Percentiles rank a stretch among this genome's conserved stretches.
These are phyloP conservation scores for Curvularia verruculosa DNA, from an alignment of 2,329 filamentous ascomycete species.

Conservation along the genomic window DNA sequence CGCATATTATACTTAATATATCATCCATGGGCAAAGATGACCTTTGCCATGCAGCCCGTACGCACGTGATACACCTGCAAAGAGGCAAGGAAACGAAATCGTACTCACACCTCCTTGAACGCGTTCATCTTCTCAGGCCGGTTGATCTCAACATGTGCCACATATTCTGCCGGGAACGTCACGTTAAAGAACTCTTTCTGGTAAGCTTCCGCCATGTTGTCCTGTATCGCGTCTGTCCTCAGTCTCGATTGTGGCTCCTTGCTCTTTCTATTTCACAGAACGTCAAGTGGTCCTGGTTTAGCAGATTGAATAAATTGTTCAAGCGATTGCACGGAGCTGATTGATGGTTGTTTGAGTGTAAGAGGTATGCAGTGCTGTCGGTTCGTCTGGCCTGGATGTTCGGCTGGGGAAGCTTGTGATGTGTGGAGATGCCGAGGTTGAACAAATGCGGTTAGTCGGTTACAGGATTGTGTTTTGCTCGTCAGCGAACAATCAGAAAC, in stretches of 20 bases:
- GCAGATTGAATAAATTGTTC: no score
- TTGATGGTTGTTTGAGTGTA: background rate
- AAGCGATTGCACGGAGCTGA: rapidly evolving
- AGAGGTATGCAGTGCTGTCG: constrained; percentile 3
- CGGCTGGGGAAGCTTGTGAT: constrained; percentile 17
- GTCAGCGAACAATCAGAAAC: background rate
- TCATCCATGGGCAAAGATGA: background rate
- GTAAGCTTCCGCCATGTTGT: constrained; percentile 43
- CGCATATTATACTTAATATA: no score
- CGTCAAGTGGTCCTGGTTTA: rapidly evolving
- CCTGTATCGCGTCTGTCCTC: background rate
- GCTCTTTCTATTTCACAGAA: constrained; percentile 10
- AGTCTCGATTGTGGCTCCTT: constrained; percentile 1
- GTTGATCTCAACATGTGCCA: constrained; percentile 93
- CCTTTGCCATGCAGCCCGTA: rapidly evolving
- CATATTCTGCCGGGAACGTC: constrained; percentile 71
- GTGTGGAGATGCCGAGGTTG: constrained; percentile 7
- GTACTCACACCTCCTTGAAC: constrained; percentile 70
- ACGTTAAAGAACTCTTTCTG: constrained; percentile 73
- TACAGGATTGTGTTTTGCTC: background rate
- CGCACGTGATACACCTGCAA: background rate
- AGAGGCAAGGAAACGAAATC: background rate
- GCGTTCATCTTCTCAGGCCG: constrained; percentile 86
- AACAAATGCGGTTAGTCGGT: constrained; percentile 1
- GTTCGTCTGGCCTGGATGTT: constrained; percentile 25